Conservation (phyloP, 495 filamentous ascomycete species). For the Bryoglossum gracile region DNA sequence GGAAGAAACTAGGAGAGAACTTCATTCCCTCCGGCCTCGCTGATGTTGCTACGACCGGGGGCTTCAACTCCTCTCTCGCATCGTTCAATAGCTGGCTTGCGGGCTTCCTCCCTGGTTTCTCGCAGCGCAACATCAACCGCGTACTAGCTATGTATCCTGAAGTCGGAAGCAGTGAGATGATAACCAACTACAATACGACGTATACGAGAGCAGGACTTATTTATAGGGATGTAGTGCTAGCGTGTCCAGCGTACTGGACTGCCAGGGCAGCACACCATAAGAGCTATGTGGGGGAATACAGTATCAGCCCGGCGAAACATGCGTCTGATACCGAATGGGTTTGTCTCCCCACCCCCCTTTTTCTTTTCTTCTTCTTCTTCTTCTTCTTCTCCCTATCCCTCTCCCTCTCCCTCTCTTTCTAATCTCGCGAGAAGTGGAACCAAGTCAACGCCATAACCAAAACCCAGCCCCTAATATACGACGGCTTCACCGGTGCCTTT, state of each 20-base stretch:
- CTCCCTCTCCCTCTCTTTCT: background rate
- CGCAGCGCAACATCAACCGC: constrained; percentile 28
- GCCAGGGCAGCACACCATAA: constrained; percentile 35
- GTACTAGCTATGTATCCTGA: constrained; percentile 41
- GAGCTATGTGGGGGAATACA: constrained; percentile 52
- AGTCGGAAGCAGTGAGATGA: constrained; percentile 33
- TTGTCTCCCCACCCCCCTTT: constrained; percentile 16
- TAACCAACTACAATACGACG: constrained; percentile 38
- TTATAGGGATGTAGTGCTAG: constrained; percentile 51
- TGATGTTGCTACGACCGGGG: constrained; percentile 24
- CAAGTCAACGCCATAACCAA: constrained; percentile 46
- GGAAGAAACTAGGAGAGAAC: constrained; percentile 33
- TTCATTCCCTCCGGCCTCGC: constrained; percentile 46
- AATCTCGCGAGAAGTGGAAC: constrained; percentile 43
- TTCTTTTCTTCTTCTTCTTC: background rate
- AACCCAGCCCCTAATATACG: constrained; percentile 44
- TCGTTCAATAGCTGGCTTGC: constrained; percentile 44
- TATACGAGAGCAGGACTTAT: constrained; percentile 45
- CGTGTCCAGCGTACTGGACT: constrained; percentile 54
- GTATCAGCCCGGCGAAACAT: constrained; percentile 51
- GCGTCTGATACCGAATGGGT: constrained; percentile 53
- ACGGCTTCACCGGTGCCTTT: constrained; percentile 52
- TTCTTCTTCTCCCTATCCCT: constrained; percentile 2
- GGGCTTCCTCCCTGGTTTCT: constrained; percentile 45
- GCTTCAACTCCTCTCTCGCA: constrained; percentile 38